phyloP scores from a whole-genome alignment of 495 filamentous ascomycete species.

The Hypoxylon trugodes region DNA sequence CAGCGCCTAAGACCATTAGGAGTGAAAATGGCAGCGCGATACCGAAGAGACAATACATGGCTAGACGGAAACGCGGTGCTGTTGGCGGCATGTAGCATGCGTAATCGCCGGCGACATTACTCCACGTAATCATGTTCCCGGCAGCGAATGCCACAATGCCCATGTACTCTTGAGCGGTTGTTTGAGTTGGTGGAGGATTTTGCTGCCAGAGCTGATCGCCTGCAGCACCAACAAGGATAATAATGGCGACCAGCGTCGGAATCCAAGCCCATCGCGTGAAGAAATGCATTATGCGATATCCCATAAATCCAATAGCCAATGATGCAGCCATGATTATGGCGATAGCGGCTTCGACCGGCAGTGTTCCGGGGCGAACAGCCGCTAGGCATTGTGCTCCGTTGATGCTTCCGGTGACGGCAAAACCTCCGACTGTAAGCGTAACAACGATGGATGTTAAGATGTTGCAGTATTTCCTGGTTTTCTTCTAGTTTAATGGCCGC shows the following conservation, averaged over 20 bases:
- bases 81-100: conserved; percentile 48
- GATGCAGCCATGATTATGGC: conserved; percentile 59
- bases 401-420: conserved; percentile 52
- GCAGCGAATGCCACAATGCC: conserved; percentile 42
- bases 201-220: conserved; percentile 54
- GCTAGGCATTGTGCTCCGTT: conserved; percentile 56
- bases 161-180: conserved; percentile 26
- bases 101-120: conserved; percentile 46
- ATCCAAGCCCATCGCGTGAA: conserved; percentile 67
- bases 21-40: conserved; percentile 53
- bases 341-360: conserved; percentile 59
- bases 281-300: conserved; percentile 61
- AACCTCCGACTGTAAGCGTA: conserved; percentile 54
- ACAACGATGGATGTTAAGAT: conserved; percentile 42
- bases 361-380: conserved; percentile 53
- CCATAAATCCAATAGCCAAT: conserved; percentile 58
- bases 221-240: conserved; percentile 59
- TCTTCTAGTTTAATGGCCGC: neutral
- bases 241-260: conserved; percentile 58
- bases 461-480: conserved; percentile 29
- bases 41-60: conserved; percentile 48
- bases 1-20: conserved; percentile 57
- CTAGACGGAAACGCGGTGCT: conserved; percentile 45
- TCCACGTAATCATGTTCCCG: conserved; percentile 43
- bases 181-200: conserved; percentile 3